phyloP scores from a whole-genome alignment of 306 rosid genomes.

The Vigna mungo region DNA sequence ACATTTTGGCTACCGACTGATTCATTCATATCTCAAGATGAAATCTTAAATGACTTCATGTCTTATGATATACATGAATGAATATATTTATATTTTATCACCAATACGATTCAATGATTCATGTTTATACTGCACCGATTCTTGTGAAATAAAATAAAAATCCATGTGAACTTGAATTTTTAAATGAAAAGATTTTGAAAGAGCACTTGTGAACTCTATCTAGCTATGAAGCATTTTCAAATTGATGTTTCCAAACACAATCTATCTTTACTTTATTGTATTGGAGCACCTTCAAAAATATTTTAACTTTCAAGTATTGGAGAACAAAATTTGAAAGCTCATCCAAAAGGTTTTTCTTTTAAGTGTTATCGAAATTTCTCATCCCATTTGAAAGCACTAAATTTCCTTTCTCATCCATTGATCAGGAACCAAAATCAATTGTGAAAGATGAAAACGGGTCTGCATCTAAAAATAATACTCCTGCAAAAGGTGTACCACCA shows the following conservation, averaged over 20 bases:
- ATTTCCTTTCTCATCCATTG: slow-evolving; percentile 17
- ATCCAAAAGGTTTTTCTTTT: background rate
- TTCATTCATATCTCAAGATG: no score
- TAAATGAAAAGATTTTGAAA: no score
- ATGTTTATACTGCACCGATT: no score
- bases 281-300: background rate
- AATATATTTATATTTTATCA: no score
- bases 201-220: no score
- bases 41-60: no score
- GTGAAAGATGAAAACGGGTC: slow-evolving; percentile 61
- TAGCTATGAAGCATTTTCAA: background rate
- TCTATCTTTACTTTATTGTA: slow-evolving; percentile 19
- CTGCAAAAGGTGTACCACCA: slow-evolving; percentile 58
- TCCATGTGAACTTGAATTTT: no score
- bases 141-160: no score
- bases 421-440: slow-evolving; percentile 67
- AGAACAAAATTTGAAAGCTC: slow-evolving; percentile 3
- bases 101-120: no score
- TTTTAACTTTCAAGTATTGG: background rate
- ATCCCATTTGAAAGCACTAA: background rate
- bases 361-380: slow-evolving; percentile 10
- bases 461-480: slow-evolving; percentile 54
- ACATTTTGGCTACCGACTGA: no score
- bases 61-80: no score
- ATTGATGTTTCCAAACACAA: slow-evolving; percentile 21